Evolutionary conservation across 2,329 filamentous ascomycete species (phyloP).

Genomic region (Trichoderma sp.): DNA sequence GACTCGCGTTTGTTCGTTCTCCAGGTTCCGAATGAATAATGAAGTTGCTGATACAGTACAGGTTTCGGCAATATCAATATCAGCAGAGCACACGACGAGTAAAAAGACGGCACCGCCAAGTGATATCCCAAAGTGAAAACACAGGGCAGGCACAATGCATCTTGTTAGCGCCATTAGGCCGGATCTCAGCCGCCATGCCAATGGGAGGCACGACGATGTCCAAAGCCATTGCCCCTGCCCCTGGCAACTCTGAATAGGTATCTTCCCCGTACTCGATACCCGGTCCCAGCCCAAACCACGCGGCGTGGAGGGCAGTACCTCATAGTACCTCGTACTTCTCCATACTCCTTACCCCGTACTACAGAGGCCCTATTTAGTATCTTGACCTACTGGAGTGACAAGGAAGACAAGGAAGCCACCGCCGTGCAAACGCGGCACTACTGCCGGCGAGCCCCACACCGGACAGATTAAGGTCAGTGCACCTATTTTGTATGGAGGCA

Average conservation of each 20-base stretch:
- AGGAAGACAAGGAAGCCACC: slow-evolving; percentile 7
- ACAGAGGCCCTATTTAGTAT: not conserved
- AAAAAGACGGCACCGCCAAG: not conserved
- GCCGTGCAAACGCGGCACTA: slow-evolving; percentile 16
- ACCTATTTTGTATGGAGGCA: not conserved
- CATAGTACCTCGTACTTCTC: not conserved
- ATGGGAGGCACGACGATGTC: not conserved
- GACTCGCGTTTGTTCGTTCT: not conserved
- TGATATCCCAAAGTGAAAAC: not conserved
- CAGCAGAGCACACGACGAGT: not conserved
- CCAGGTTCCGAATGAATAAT: not conserved
- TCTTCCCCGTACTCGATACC: slow-evolving; percentile 1
- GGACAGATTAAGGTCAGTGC: slow-evolving; percentile 10
- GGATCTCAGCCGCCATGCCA: slow-evolving; percentile 16
- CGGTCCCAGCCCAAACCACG: not conserved
- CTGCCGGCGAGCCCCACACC: slow-evolving; percentile 17
- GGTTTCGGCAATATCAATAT: not conserved
- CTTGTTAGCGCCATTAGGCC: not conserved
- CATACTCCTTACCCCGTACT: slow-evolving; percentile 9
- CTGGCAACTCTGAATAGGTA: not conserved
- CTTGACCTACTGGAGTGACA: not conserved
- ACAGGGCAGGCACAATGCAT: not conserved
- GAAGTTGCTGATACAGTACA: not conserved
- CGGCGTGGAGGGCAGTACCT: not conserved
- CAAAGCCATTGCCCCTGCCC: not conserved